Percentiles rank a stretch among this genome's conserved stretches.
Conservation (phyloP, 768 basidiomycete species). For the Amanita pseudoporphyria region DNA sequence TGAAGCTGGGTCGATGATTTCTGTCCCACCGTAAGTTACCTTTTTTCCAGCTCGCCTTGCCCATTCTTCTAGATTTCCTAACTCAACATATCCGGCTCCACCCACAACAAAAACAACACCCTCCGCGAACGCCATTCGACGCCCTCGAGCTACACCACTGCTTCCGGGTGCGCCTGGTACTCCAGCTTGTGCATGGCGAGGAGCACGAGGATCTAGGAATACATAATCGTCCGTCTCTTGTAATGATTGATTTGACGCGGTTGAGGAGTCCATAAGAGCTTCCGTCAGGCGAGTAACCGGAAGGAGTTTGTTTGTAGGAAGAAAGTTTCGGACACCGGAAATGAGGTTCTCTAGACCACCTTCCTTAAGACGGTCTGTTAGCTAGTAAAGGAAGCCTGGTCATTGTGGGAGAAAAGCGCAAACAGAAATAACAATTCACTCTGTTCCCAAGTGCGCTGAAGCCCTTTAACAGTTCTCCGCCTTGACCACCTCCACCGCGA, state of each 20-base stretch:
- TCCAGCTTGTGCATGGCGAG: slow-evolving; percentile 43
- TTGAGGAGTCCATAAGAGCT: slow-evolving; percentile 94
- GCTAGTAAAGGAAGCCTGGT: slow-evolving; percentile 31
- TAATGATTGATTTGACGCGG: slow-evolving; percentile 88
- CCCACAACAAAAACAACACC: slow-evolving; percentile 93
- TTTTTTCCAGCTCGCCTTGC: slow-evolving; percentile 71
- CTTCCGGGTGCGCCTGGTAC: slow-evolving; percentile 45
- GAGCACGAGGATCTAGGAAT: slow-evolving; percentile 85
- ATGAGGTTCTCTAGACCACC: slow-evolving; percentile 96
- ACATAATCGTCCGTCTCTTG: slow-evolving; percentile 96
- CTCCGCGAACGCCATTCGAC: slow-evolving; percentile 74
- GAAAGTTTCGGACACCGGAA: slow-evolving; percentile 95
- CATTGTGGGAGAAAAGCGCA: not conserved
- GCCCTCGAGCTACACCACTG: slow-evolving; percentile 29
- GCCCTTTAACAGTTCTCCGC: slow-evolving; percentile 86
- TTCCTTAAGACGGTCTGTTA: slow-evolving; percentile 89
- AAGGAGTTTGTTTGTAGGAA: slow-evolving; percentile 90
- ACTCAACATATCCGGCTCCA: slow-evolving; percentile 96
- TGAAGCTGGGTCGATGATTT: slow-evolving; percentile 82
- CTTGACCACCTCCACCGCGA: slow-evolving; percentile 49
- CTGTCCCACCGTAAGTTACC: slow-evolving; percentile 93
- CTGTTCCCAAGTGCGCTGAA: slow-evolving; percentile 88
- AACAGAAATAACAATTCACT: slow-evolving; percentile 33
- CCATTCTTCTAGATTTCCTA: slow-evolving; percentile 95
- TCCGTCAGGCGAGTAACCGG: slow-evolving; percentile 90